Conservation (phyloP, 257 asterid species). For the Scutellaria baicalensis region DNA sequence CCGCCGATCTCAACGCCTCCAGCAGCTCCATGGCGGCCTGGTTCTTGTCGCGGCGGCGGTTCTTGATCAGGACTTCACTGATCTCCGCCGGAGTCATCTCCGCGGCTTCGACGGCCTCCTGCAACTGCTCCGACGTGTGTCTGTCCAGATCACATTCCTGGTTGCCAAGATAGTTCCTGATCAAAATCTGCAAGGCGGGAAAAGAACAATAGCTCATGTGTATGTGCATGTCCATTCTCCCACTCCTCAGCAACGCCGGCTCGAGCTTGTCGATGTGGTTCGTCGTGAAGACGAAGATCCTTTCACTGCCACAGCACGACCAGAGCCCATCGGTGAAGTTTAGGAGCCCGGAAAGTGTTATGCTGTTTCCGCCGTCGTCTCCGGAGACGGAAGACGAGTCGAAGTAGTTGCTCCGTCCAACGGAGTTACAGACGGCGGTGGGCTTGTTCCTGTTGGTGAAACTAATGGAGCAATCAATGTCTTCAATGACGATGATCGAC, state of each 20-base stretch:
- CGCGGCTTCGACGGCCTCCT: slow-evolving; percentile 29
- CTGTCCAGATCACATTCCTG: slow-evolving; percentile 29
- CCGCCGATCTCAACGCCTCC: slow-evolving; percentile 31
- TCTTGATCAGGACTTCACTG: slow-evolving; percentile 27
- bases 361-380: slow-evolving; percentile 33
- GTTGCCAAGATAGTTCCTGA: slow-evolving; percentile 50
- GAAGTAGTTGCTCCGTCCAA: not conserved
- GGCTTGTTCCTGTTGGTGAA: slow-evolving; percentile 11
- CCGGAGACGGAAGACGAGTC: not conserved
- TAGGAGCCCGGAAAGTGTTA: slow-evolving; percentile 59
- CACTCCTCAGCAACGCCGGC: slow-evolving; percentile 63
- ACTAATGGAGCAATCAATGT: slow-evolving; percentile 34
- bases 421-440: not conserved
- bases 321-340: slow-evolving; percentile 72
- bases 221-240: slow-evolving; percentile 80
- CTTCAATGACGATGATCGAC: slow-evolving; percentile 36
- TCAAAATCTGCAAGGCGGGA: slow-evolving; percentile 45
- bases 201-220: slow-evolving; percentile 61
- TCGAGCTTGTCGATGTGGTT: slow-evolving; percentile 68
- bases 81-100: slow-evolving; percentile 80
- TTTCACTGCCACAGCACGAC: slow-evolving; percentile 77
- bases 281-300: slow-evolving; percentile 68
- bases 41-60: slow-evolving; percentile 43
- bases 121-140: slow-evolving; percentile 22
- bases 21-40: slow-evolving; percentile 39